Conservation (phyloP, 2,329 filamentous ascomycete species). For the Verticillium zaregamsianum region DNA sequence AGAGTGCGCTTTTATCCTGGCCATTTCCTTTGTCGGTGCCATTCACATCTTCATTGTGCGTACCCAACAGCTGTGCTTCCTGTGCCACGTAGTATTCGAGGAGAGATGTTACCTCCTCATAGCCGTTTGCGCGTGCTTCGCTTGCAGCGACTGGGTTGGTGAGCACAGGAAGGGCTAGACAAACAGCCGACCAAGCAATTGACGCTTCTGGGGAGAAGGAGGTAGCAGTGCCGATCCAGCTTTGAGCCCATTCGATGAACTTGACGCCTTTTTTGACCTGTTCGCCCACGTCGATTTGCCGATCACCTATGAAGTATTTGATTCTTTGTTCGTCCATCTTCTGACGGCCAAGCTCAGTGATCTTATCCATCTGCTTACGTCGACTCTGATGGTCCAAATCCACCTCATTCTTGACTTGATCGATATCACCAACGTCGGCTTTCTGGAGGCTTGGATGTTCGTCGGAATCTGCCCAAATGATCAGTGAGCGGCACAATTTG, state of each 20-base stretch:
- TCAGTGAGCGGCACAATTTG: no score
- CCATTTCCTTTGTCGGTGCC: neutral
- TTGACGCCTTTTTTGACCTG: neutral
- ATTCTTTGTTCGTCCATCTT: neutral
- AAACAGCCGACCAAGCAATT: neutral
- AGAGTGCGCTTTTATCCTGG: neutral
- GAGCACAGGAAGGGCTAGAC: neutral
- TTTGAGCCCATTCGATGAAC: neutral
- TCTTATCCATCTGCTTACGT: neutral
- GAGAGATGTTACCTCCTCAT: neutral
- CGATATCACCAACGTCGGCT: neutral
- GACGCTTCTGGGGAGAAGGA: neutral
- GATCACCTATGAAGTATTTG: neutral
- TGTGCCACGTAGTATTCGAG: neutral
- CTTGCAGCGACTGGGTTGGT: neutral
- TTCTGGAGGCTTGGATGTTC: neutral
- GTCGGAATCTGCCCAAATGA: no score
- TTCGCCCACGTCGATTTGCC: neutral
- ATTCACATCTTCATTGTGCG: neutral
- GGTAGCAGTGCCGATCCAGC: neutral
- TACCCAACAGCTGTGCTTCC: neutral
- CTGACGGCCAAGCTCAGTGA: neutral
- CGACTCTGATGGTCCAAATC: neutral
- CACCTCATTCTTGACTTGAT: neutral
- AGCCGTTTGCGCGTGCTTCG: neutral